Conservation (phyloP, 306 rosid genomes). For the Cucumis cinereus region DNA sequence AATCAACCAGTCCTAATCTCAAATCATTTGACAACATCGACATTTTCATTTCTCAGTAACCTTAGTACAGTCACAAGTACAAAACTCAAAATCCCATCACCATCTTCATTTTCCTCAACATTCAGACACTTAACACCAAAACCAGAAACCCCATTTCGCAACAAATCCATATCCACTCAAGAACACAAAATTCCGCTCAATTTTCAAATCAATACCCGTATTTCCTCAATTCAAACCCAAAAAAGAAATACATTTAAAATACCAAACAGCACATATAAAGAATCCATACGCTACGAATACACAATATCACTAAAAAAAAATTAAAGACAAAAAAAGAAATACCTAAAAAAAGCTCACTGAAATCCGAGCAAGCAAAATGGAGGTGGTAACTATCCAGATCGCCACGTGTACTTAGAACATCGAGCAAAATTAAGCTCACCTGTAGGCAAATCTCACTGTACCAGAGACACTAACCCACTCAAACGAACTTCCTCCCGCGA, state of each 20-base stretch:
- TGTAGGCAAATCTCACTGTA: constrained; percentile 35
- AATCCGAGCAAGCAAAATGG: constrained; percentile 34
- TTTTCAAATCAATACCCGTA: constrained; percentile 18
- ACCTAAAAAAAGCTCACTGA: constrained; percentile 39
- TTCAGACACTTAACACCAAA: constrained; percentile 7
- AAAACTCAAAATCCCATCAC: neutral
- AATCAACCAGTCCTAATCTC: neutral
- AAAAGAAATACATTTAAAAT: constrained; percentile 17
- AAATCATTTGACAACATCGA: constrained; percentile 1
- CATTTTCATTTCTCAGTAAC: constrained; percentile 5
- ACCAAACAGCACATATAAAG: neutral
- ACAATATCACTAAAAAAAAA: neutral
- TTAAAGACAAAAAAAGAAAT: neutral
- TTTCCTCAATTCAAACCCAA: constrained; percentile 11
- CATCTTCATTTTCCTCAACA: constrained; percentile 7
- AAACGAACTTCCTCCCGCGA: constrained; percentile 16
- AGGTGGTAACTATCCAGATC: constrained; percentile 59
- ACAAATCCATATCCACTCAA: constrained; percentile 6
- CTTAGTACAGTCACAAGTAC: constrained; percentile 1
- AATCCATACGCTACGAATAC: constrained; percentile 9
- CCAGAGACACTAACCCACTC: constrained; percentile 29
- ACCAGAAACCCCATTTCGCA: constrained; percentile 9
- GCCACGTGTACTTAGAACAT: constrained; percentile 60
- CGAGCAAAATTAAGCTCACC: constrained; percentile 41
- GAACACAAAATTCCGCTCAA: constrained; percentile 16